phyloP scores from a whole-genome alignment of 2,329 filamentous ascomycete genomes.

The Botrytis byssoidea region DNA sequence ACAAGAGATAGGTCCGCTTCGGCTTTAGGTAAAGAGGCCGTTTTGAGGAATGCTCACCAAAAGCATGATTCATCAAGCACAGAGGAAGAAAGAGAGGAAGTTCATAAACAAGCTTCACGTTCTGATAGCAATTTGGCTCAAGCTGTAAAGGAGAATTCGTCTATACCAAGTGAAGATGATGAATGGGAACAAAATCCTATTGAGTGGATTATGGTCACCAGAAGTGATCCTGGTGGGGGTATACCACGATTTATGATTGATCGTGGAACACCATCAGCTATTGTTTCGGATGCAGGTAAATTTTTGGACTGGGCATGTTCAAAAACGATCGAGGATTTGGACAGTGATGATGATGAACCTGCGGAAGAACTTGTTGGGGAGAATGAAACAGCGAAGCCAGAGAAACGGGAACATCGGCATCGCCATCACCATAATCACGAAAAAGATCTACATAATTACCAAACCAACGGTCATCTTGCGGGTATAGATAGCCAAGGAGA shows the following conservation, averaged over 20 bases:
- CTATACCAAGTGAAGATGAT: slow-evolving; percentile 40
- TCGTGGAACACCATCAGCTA: slow-evolving; percentile 64
- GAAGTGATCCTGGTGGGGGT: slow-evolving; percentile 70
- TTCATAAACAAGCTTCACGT: slow-evolving; percentile 21
- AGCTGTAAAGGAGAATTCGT: slow-evolving; percentile 39
- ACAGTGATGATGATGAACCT: slow-evolving; percentile 30
- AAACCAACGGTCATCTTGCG: slow-evolving; percentile 36
- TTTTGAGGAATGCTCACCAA: slow-evolving; percentile 44
- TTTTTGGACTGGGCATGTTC: slow-evolving; percentile 67
- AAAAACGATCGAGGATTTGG: slow-evolving; percentile 36
- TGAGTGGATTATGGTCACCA: slow-evolving; percentile 74
- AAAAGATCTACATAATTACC: slow-evolving; percentile 38
- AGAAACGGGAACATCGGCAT: slow-evolving; percentile 26
- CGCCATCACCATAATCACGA: slow-evolving; percentile 28
- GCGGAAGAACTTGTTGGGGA: slow-evolving; percentile 25
- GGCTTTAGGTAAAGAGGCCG: slow-evolving; percentile 44
- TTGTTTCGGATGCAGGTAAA: slow-evolving; percentile 63
- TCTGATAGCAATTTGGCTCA: slow-evolving; percentile 28
- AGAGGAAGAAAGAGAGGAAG: slow-evolving; percentile 16
- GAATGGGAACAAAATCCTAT: slow-evolving; percentile 60
- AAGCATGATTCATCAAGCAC: slow-evolving; percentile 24
- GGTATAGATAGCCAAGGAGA: slow-evolving; percentile 29
- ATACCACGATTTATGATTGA: slow-evolving; percentile 73
- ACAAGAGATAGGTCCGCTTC: slow-evolving; percentile 35
- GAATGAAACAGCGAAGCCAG: slow-evolving; percentile 28